A percentile compares a stretch with the other conserved stretches of the same genome.
Evolutionary conservation across 768 basidiomycete genomes (phyloP).

Genomic region (Tylopilus intermedius): DNA sequence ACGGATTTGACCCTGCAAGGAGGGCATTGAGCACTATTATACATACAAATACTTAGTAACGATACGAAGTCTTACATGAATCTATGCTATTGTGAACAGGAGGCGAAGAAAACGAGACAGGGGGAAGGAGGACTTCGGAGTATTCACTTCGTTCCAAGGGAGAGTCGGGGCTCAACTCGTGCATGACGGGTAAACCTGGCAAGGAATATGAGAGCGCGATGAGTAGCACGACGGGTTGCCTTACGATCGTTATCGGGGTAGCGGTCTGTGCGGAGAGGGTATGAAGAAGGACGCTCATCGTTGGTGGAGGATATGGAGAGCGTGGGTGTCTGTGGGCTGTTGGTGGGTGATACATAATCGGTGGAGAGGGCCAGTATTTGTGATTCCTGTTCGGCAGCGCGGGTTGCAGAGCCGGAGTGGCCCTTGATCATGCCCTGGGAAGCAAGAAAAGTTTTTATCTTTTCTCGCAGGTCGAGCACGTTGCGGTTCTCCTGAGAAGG

Average conservation of each 20-base stretch:
- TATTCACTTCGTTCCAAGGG: conserved; percentile 29
- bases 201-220: not conserved
- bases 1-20: conserved; percentile 42
- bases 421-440: conserved; percentile 89
- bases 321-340: conserved; percentile 44
- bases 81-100: conserved; percentile 52
- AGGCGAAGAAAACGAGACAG: conserved; percentile 29
- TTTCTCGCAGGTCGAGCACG: conserved; percentile 65
- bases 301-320: conserved; percentile 41
- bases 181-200: conserved; percentile 29
- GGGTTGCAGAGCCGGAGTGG: conserved; percentile 67
- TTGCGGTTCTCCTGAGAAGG: conserved; percentile 58
- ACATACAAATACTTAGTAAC: conserved; percentile 64
- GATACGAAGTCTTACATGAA: conserved; percentile 72
- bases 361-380: conserved; percentile 48
- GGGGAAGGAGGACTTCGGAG: conserved; percentile 28
- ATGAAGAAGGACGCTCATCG: conserved; percentile 34
- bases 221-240: not conserved
- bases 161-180: conserved; percentile 31
- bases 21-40: conserved; percentile 61
- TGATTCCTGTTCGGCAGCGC: conserved; percentile 51
- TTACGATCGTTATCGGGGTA: conserved; percentile 30
- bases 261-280: conserved; percentile 28
- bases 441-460: conserved; percentile 73
- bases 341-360: conserved; percentile 38